Percentiles rank a stretch among this genome's conserved stretches.
Evolutionary conservation across 495 filamentous ascomycete genomes (phyloP).

Genomic region (Talaromyces trachyspermus): DNA sequence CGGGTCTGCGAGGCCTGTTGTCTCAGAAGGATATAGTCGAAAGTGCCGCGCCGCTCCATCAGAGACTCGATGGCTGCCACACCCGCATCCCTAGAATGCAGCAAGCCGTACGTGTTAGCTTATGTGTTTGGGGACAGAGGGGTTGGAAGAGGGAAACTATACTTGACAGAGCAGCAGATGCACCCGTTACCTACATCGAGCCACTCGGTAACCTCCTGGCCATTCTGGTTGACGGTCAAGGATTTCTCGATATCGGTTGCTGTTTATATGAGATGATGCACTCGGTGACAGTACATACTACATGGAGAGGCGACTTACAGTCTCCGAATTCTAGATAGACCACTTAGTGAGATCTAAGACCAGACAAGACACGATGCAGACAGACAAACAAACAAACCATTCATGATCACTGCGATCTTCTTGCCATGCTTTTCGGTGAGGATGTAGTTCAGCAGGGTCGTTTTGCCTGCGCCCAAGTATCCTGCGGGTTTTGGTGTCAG

Average conservation of each 20-base stretch:
- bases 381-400: conserved; percentile 49
- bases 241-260: conserved; percentile 92
- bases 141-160: conserved; percentile 10
- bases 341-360: conserved; percentile 6
- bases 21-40: conserved; percentile 99
- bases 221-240: conserved; percentile 77
- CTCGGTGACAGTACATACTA: too few species aligned
- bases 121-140: background rate
- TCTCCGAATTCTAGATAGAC: conserved; percentile 77
- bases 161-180: conserved; percentile 98
- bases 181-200: conserved; percentile 93
- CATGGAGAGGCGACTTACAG: conserved; percentile 53
- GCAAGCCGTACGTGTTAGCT: conserved; percentile 1
- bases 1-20: conserved; percentile 89
- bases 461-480: conserved; percentile 93
- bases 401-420: conserved; percentile 95
- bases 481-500: conserved; percentile 42
- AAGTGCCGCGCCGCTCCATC: conserved; percentile 89
- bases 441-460: conserved; percentile 92
- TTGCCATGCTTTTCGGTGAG: conserved; percentile 90
- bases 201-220: conserved; percentile 87
- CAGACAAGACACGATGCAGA: background rate
- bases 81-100: conserved; percentile 64
- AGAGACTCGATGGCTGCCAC: conserved; percentile 90
- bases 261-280: conserved; percentile 24